Evolutionary conservation across 2,329 filamentous ascomycete species (phyloP).

Genomic region (Rhynchosporium graminicola): DNA sequence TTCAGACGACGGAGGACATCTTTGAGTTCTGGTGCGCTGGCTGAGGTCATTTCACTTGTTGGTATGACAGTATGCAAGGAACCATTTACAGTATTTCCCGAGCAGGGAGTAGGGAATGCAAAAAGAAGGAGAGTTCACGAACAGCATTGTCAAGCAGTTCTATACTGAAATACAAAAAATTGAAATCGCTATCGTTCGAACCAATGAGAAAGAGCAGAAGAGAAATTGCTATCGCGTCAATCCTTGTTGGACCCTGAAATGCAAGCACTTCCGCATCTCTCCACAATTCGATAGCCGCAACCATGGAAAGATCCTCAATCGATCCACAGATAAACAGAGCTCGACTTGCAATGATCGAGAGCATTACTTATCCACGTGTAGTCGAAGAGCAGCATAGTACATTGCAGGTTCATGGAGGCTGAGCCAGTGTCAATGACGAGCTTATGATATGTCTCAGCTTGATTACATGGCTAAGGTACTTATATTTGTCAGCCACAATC

Average conservation of each 20-base stretch:
- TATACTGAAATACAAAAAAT: too few species aligned
- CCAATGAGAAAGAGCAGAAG: too few species aligned
- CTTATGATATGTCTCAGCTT: neutral
- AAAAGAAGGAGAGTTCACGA: too few species aligned
- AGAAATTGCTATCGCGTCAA: neutral
- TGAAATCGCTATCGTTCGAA: too few species aligned
- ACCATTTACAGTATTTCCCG: neutral
- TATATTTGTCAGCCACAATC: constrained; percentile 7
- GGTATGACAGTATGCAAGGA: neutral
- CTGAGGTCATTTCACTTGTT: neutral
- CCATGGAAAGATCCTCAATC: too few species aligned
- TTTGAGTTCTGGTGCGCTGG: constrained; percentile 5
- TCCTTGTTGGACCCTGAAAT: constrained; percentile 13
- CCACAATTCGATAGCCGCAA: too few species aligned
- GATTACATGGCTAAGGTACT: constrained; percentile 14
- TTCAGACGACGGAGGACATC: constrained; percentile 3
- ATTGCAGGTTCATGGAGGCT: neutral
- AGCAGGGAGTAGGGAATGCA: too few species aligned
- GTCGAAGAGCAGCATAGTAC: too few species aligned
- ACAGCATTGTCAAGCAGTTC: too few species aligned
- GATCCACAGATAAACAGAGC: too few species aligned
- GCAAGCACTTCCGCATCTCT: constrained; percentile 9
- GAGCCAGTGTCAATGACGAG: constrained; percentile 9
- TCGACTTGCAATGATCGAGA: too few species aligned
- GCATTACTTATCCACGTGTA: too few species aligned